These are phyloP conservation scores for Cercophora scortea DNA, from an alignment of 495 filamentous ascomycete species.

Conservation along the genomic window DNA sequence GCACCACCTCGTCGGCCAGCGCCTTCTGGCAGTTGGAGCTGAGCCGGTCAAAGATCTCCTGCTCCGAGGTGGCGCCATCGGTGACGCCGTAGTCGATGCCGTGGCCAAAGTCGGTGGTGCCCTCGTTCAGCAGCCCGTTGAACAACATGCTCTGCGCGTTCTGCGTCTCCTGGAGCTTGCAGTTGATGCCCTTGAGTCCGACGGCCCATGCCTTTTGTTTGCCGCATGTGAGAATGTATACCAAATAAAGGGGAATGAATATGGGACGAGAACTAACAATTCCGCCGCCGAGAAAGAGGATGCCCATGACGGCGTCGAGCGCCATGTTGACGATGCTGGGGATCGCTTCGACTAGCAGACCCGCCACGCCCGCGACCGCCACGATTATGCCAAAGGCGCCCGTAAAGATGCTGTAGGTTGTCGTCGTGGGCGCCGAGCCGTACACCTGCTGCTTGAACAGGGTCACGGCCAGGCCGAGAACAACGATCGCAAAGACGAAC, in stretches of 20 bases:
- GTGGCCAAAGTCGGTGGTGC: slow-evolving; percentile 10
- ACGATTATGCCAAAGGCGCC: slow-evolving; percentile 43
- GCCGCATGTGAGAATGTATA: background rate
- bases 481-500: slow-evolving; percentile 36
- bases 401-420: slow-evolving; percentile 38
- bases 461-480: slow-evolving; percentile 39
- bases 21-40: slow-evolving; percentile 23
- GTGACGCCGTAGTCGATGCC: slow-evolving; percentile 11
- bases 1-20: slow-evolving; percentile 26
- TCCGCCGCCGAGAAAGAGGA: slow-evolving; percentile 44
- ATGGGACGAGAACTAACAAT: slow-evolving; percentile 53
- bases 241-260: background rate
- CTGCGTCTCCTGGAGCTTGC: slow-evolving; percentile 11
- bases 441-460: slow-evolving; percentile 36
- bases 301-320: slow-evolving; percentile 33
- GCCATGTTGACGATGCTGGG: slow-evolving; percentile 29
- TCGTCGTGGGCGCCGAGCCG: slow-evolving; percentile 28
- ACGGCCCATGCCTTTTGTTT: slow-evolving; percentile 39
- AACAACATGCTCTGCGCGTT: slow-evolving; percentile 5
- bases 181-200: slow-evolving; percentile 28
- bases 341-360: slow-evolving; percentile 31
- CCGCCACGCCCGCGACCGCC: slow-evolving; percentile 27
- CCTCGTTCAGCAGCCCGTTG: slow-evolving; percentile 30
- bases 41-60: slow-evolving; percentile 1
- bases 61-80: background rate